phyloP scores from a whole-genome alignment of 768 basidiomycete genomes.

The Pluteus cervinus region DNA sequence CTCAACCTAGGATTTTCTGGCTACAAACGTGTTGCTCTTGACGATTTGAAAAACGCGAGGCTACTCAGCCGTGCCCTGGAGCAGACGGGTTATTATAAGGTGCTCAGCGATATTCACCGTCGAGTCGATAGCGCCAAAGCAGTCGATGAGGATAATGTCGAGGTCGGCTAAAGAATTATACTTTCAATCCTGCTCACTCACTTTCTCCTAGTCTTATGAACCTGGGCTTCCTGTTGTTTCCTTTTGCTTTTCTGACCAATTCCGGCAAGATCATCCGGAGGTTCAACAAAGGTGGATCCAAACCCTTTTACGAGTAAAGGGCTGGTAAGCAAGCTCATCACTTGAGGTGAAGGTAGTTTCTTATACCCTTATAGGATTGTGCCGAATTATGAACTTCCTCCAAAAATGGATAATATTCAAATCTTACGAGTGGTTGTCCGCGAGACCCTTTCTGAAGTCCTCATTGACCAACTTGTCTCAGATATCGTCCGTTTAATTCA shows the following conservation, averaged over 20 bases:
- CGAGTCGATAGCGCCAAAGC: constrained; percentile 27
- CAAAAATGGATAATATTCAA: constrained; percentile 45
- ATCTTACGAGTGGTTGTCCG: constrained; percentile 62
- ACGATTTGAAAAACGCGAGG: constrained; percentile 57
- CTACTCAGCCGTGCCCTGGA: constrained; percentile 59
- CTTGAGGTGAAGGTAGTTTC: no score
- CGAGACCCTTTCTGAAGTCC: constrained; percentile 50
- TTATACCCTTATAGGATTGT: constrained; percentile 32
- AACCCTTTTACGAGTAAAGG: constrained; percentile 39
- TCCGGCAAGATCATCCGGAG: constrained; percentile 48
- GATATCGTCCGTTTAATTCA: constrained; percentile 51
- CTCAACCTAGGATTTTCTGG: constrained; percentile 55
- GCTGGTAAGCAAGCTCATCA: constrained; percentile 47
- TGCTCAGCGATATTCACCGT: constrained; percentile 53
- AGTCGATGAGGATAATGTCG: constrained; percentile 47
- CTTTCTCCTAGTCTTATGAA: constrained; percentile 34
- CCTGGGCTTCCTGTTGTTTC: constrained; percentile 62
- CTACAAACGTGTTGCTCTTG: constrained; percentile 40
- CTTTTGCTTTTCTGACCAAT: constrained; percentile 56
- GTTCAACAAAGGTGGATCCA: constrained; percentile 59
- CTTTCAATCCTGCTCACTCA: constrained; percentile 10
- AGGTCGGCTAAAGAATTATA: constrained; percentile 33
- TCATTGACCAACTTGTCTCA: constrained; percentile 56
- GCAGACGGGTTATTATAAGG: constrained; percentile 43
- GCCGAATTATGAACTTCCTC: constrained; percentile 48